A percentile compares a stretch with the other conserved stretches of the same genome.
Evolutionary conservation across 1,139 yeast species (phyloP).

Genomic region (Hyphopichia fennica): DNA sequence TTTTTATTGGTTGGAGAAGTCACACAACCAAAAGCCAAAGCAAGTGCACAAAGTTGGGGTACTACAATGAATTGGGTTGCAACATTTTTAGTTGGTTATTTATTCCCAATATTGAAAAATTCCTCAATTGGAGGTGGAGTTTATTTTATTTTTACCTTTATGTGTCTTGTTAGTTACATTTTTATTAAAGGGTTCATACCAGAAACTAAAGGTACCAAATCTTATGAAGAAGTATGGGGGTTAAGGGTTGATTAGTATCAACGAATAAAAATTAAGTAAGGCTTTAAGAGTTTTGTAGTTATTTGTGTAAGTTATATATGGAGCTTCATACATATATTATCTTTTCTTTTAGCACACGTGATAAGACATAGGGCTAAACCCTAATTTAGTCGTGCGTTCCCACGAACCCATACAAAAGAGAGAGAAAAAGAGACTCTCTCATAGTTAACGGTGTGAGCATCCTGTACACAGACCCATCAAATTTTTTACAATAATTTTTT

Average conservation of each 20-base stretch:
- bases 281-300: too few relatives aligned
- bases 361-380: too few relatives aligned
- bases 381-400: too few relatives aligned
- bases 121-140: slow-evolving; percentile 70
- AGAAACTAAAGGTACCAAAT: slow-evolving; percentile 70
- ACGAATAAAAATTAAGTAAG: not conserved
- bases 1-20: slow-evolving; percentile 87
- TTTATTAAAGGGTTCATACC: slow-evolving; percentile 60
- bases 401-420: too few relatives aligned
- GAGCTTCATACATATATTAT: too few relatives aligned
- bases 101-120: slow-evolving; percentile 72
- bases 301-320: too few relatives aligned
- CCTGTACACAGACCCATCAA: not conserved
- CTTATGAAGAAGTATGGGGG: slow-evolving; percentile 65
- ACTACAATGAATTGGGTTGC: slow-evolving; percentile 90
- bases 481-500: not conserved
- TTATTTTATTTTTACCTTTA: slow-evolving; percentile 68
- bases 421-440: too few relatives aligned
- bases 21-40: slow-evolving; percentile 76
- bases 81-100: slow-evolving; percentile 76
- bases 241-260: slow-evolving; percentile 6
- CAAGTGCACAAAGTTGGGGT: slow-evolving; percentile 90
- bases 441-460: too few relatives aligned
- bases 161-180: slow-evolving; percentile 48
- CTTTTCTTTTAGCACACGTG: too few relatives aligned